Conservation (phyloP, 768 basidiomycete species). For the Scleroderma bovista region DNA sequence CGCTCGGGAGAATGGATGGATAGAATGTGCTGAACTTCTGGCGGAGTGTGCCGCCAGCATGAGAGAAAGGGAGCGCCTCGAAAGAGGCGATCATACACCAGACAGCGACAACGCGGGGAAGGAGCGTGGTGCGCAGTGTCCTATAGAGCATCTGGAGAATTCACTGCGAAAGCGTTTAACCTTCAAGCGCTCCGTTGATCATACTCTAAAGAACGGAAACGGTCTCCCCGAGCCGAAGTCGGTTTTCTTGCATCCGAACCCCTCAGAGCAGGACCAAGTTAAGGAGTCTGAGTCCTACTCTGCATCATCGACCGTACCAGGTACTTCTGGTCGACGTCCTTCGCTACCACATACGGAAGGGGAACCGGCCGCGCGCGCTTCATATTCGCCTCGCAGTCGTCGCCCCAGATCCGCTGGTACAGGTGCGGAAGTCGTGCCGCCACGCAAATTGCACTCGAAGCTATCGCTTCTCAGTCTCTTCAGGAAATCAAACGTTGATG, state of each 20-base stretch:
- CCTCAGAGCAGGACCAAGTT: constrained; percentile 13
- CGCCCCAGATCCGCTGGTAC: constrained; percentile 73
- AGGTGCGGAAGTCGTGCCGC: constrained; percentile 44
- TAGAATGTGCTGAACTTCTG: constrained; percentile 70
- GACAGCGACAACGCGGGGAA: constrained; percentile 11
- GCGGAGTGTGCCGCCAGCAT: constrained; percentile 61
- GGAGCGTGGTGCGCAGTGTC: constrained; percentile 19
- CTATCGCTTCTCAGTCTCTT: constrained; percentile 71
- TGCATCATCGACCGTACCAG: constrained; percentile 13
- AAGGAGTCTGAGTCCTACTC: not conserved
- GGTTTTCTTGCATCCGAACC: constrained; percentile 4
- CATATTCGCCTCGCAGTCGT: constrained; percentile 31
- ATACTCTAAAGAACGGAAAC: constrained; percentile 38
- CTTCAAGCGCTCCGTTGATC: constrained; percentile 77
- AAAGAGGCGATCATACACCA: constrained; percentile 35
- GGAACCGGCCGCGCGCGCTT: constrained; percentile 30
- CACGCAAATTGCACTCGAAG: constrained; percentile 57
- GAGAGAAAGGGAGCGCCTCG: constrained; percentile 50
- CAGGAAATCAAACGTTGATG: constrained; percentile 48
- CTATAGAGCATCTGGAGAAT: constrained; percentile 26
- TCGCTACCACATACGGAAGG: constrained; percentile 55
- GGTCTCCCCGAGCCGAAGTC: constrained; percentile 26
- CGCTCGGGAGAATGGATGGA: constrained; percentile 75
- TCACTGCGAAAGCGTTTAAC: constrained; percentile 47
- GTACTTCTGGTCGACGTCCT: constrained; percentile 48